A percentile compares a stretch with the other conserved stretches of the same genome.
phyloP scores from a whole-genome alignment of 768 basidiomycete species.

The Exidia glandulosa region DNA sequence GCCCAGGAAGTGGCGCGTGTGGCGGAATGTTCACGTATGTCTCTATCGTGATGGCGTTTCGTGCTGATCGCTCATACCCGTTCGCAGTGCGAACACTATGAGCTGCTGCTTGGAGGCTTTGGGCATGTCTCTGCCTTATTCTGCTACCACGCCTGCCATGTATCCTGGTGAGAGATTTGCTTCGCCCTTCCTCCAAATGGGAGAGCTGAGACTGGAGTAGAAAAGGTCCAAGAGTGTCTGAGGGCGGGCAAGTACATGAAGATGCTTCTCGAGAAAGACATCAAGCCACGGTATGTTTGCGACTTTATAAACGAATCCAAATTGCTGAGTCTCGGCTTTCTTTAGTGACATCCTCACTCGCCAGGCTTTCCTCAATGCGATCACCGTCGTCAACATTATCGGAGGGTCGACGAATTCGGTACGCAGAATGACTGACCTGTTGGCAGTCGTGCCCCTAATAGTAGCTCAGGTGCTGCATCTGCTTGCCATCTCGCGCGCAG shows the following conservation, averaged over 20 bases:
- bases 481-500: constrained; percentile 75
- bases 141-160: constrained; percentile 45
- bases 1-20: constrained; percentile 75
- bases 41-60: constrained; percentile 2
- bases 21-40: constrained; percentile 80
- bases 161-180: constrained; percentile 46
- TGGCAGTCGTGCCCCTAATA: background rate
- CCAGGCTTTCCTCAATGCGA: constrained; percentile 72
- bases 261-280: constrained; percentile 58
- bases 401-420: constrained; percentile 87
- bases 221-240: constrained; percentile 74
- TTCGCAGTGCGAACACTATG: constrained; percentile 71
- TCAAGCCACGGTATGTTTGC: constrained; percentile 63
- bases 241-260: constrained; percentile 70
- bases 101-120: constrained; percentile 73
- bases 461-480: constrained; percentile 52
- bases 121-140: constrained; percentile 79
- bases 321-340: background rate
- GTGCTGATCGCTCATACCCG: background rate
- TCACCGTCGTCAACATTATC: constrained; percentile 64
- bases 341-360: constrained; percentile 54
- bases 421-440: constrained; percentile 22
- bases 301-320: constrained; percentile 47
- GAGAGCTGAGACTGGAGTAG: constrained; percentile 35
- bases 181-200: constrained; percentile 14